These are phyloP conservation scores for Beauveria caledonica DNA, from an alignment of 2,329 filamentous ascomycete species.

Conservation along the genomic window DNA sequence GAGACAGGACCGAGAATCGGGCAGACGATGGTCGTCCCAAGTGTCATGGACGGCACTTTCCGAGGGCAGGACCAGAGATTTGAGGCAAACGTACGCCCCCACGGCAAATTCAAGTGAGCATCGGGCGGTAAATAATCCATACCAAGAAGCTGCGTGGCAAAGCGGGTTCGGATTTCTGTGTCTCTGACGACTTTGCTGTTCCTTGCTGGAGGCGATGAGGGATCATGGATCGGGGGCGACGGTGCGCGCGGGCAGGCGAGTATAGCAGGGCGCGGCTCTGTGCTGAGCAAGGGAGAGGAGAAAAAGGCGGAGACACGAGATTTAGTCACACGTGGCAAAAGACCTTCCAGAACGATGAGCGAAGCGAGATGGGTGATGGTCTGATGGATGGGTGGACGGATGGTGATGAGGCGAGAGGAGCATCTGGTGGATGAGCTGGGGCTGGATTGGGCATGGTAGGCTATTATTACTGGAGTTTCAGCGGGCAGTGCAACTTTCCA, in stretches of 20 bases:
- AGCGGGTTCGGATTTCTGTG: neutral
- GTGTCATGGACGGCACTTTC: neutral
- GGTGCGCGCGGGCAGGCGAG: neutral
- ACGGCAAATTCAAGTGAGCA: neutral
- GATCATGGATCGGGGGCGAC: neutral
- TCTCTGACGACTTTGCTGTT: no score
- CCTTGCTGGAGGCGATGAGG: neutral
- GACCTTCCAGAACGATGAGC: slow-evolving; percentile 4
- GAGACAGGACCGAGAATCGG: neutral
- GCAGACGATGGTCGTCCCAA: neutral
- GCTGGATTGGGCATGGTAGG: neutral
- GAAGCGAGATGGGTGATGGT: neutral
- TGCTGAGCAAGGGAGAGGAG: neutral
- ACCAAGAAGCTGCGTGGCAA: neutral
- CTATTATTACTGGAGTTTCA: no score
- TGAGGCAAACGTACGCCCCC: neutral
- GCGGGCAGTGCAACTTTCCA: no score
- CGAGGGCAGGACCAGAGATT: neutral
- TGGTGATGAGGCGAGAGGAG: neutral
- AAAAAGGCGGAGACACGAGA: neutral
- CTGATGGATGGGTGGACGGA: neutral
- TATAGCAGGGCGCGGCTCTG: no score
- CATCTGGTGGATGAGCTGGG: neutral
- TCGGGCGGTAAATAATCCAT: no score
- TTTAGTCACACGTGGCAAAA: slow-evolving; percentile 3